Evolutionary conservation across 768 basidiomycete genomes (phyloP).

Genomic region (Omphalotus guepiniiformis): DNA sequence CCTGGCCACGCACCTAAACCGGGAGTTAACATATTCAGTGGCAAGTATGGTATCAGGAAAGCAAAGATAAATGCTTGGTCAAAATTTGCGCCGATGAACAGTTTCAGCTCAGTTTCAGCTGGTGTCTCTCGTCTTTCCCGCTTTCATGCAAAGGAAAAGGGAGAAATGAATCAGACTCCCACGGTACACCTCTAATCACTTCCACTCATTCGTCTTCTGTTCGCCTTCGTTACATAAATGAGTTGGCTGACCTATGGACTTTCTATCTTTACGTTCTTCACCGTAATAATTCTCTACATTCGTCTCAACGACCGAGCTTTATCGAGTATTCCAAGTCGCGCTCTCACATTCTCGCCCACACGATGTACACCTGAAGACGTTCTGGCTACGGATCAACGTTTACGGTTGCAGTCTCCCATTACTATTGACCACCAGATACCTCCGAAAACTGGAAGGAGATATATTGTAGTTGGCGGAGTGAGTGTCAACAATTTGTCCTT

Average conservation of each 20-base stretch:
- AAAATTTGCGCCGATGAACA: too few species aligned
- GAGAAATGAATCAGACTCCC: too few species aligned
- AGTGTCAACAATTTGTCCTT: slow-evolving; percentile 21
- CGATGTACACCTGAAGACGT: slow-evolving; percentile 45
- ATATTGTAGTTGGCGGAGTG: slow-evolving; percentile 76
- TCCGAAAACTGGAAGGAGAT: slow-evolving; percentile 66
- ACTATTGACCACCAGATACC: slow-evolving; percentile 46
- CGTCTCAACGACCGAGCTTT: slow-evolving; percentile 54
- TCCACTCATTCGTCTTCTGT: neutral
- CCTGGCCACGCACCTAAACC: too few species aligned
- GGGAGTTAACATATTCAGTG: too few species aligned
- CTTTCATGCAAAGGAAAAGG: too few species aligned
- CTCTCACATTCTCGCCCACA: slow-evolving; percentile 43
- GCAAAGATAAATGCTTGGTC: too few species aligned
- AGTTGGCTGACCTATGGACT: neutral
- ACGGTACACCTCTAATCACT: neutral
- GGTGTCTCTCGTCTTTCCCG: too few species aligned
- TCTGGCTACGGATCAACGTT: slow-evolving; percentile 28
- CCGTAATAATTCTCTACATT: slow-evolving; percentile 27
- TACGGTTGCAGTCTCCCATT: slow-evolving; percentile 30
- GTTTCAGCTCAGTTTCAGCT: too few species aligned
- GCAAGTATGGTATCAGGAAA: too few species aligned
- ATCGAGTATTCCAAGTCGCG: slow-evolving; percentile 43
- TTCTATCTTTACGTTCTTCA: neutral
- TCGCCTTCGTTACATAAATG: neutral